phyloP scores from a whole-genome alignment of 2,329 filamentous ascomycete genomes.

The Phialemoniopsis sp. region DNA sequence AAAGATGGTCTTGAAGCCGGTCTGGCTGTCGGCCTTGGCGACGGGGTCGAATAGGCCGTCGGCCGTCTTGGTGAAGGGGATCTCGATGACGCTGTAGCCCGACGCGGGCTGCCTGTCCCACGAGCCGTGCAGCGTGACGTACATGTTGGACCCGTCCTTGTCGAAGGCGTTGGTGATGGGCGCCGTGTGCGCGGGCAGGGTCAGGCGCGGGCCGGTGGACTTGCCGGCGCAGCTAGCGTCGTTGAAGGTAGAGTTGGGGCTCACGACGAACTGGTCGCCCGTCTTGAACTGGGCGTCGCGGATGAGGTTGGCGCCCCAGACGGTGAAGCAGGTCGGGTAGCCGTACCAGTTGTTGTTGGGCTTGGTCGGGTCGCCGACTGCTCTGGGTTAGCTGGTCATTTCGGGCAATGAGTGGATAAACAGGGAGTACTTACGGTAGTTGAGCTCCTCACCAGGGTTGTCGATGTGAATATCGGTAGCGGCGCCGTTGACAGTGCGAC shows the following conservation, averaged over 20 bases:
- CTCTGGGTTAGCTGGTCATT: too few relatives aligned
- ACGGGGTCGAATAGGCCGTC: slow-evolving; percentile 6
- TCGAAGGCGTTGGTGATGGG: slow-evolving; percentile 8
- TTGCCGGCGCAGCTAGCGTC: slow-evolving; percentile 8
- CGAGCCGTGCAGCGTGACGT: slow-evolving; percentile 10
- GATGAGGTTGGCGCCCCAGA: slow-evolving; percentile 11
- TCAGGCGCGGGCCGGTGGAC: slow-evolving; percentile 4
- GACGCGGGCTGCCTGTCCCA: slow-evolving; percentile 9
- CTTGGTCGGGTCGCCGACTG: slow-evolving; percentile 11
- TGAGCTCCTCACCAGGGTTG: slow-evolving; percentile 60
- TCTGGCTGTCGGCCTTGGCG: slow-evolving; percentile 1
- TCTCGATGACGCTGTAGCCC: slow-evolving; percentile 7
- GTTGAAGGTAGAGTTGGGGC: slow-evolving; percentile 6
- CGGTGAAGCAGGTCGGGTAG: slow-evolving; percentile 38
- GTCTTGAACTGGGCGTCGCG: slow-evolving; percentile 20
- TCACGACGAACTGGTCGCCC: slow-evolving; percentile 11
- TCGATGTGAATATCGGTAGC: slow-evolving; percentile 44
- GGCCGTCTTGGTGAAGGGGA: slow-evolving; percentile 5
- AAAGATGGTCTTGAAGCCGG: slow-evolving; percentile 6
- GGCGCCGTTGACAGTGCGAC: slow-evolving; percentile 30
- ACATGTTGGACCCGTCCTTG: slow-evolving; percentile 6
- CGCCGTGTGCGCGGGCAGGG: slow-evolving; percentile 8
- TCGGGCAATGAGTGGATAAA: background rate
- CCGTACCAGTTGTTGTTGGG: slow-evolving; percentile 28
- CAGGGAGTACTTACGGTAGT: slow-evolving; percentile 36